These are phyloP conservation scores for Sugiyamaella valdiviana DNA, from an alignment of 805 yeast genomes.

Conservation along the genomic window DNA sequence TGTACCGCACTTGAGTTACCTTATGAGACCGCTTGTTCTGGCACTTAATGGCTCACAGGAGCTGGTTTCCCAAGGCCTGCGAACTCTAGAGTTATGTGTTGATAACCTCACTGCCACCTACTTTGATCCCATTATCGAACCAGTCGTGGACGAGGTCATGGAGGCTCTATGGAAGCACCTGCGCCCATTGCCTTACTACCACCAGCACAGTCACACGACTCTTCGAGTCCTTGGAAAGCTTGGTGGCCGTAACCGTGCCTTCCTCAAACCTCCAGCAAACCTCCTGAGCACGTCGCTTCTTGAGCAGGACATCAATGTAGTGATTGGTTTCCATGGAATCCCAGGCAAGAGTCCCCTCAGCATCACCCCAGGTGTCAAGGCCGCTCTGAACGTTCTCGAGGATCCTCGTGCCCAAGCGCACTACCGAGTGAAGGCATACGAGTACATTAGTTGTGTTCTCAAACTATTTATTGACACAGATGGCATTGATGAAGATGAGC, in stretches of 20 bases:
- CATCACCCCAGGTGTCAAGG: slow-evolving; percentile 72
- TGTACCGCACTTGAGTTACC: slow-evolving; percentile 83
- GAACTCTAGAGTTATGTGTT: slow-evolving; percentile 92
- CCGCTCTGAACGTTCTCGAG: slow-evolving; percentile 70
- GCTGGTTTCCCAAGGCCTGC: slow-evolving; percentile 84
- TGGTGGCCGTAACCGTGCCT: slow-evolving; percentile 91
- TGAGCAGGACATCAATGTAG: slow-evolving; percentile 64
- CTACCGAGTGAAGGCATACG: slow-evolving; percentile 72
- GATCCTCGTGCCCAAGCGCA: slow-evolving; percentile 53
- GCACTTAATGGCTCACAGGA: slow-evolving; percentile 90
- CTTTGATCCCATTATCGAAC: slow-evolving; percentile 94
- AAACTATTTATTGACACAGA: slow-evolving; percentile 59
- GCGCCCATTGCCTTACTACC: slow-evolving; percentile 89
- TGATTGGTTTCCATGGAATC: slow-evolving; percentile 67
- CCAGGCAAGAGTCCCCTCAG: slow-evolving; percentile 58
- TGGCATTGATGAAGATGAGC: slow-evolving; percentile 39
- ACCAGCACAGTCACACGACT: slow-evolving; percentile 92
- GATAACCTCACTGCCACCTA: slow-evolving; percentile 95
- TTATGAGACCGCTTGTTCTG: slow-evolving; percentile 85
- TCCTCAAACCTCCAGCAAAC: slow-evolving; percentile 68
- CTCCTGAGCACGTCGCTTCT: slow-evolving; percentile 44
- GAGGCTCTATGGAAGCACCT: slow-evolving; percentile 86
- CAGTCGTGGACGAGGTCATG: slow-evolving; percentile 92
- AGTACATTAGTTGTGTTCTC: slow-evolving; percentile 59
- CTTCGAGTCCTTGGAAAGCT: slow-evolving; percentile 87